phyloP scores from a whole-genome alignment of 257 asterid genomes.

The Schizonepeta tenuifolia region DNA sequence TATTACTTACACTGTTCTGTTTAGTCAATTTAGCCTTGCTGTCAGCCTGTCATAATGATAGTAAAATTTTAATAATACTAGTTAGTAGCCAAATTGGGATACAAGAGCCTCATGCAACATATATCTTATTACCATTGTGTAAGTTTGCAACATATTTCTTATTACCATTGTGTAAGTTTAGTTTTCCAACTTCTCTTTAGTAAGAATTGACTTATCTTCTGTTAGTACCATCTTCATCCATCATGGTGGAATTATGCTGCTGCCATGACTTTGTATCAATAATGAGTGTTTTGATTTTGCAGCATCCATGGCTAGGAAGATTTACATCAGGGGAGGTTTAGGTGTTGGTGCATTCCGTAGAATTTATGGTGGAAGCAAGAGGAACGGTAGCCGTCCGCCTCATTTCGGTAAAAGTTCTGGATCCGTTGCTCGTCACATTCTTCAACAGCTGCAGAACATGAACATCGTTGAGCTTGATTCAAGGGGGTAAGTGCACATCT shows the following conservation, averaged over 20 bases:
- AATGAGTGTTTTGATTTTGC: constrained; percentile 1
- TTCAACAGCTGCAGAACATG: constrained; percentile 80
- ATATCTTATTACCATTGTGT: too few relatives aligned
- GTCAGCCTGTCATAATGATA: too few relatives aligned
- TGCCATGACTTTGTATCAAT: background rate
- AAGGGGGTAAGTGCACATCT: constrained; percentile 63
- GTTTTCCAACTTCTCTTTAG: too few relatives aligned
- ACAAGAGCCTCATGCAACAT: too few relatives aligned
- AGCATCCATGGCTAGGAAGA: constrained; percentile 98
- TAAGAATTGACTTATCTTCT: too few relatives aligned
- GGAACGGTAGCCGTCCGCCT: constrained; percentile 88
- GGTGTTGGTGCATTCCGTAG: constrained; percentile 90
- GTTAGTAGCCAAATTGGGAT: too few relatives aligned
- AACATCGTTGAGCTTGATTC: constrained; percentile 73
- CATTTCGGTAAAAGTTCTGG: constrained; percentile 96
- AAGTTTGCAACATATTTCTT: too few relatives aligned
- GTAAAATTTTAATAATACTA: too few relatives aligned
- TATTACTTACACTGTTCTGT: background rate
- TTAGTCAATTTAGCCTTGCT: too few relatives aligned
- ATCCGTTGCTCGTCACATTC: constrained; percentile 86
- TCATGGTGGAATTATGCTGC: too few relatives aligned
- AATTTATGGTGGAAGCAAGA: constrained; percentile 97
- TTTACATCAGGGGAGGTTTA: constrained; percentile 86
- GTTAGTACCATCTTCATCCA: too few relatives aligned
- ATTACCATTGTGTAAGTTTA: too few relatives aligned